Conservation (phyloP, 2,329 filamentous ascomycete genomes). For the Tolypocladium capitatum region DNA sequence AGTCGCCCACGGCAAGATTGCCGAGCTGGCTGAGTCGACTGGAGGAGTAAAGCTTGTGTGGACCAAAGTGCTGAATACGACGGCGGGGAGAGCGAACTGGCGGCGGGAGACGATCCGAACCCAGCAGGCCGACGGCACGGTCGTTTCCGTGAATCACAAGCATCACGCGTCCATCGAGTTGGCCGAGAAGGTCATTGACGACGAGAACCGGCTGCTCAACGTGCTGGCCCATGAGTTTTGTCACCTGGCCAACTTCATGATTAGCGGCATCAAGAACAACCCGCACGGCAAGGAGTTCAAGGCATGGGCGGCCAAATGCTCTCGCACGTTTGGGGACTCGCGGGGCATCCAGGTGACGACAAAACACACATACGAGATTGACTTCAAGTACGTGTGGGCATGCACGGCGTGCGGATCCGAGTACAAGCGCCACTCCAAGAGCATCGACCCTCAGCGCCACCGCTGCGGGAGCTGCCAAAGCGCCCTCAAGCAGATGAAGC, state of each 20-base stretch:
- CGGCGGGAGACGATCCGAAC: constrained; percentile 41
- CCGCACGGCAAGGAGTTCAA: constrained; percentile 83
- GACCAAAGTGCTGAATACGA: constrained; percentile 68
- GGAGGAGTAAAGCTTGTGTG: constrained; percentile 61
- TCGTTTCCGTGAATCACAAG: constrained; percentile 20
- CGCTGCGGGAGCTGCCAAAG: constrained; percentile 68
- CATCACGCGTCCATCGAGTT: constrained; percentile 75
- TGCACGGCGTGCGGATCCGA: constrained; percentile 56
- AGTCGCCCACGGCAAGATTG: constrained; percentile 49
- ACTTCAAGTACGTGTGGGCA: constrained; percentile 83
- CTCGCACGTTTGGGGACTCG: constrained; percentile 36
- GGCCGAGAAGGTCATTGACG: constrained; percentile 74
- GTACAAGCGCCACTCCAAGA: constrained; percentile 76
- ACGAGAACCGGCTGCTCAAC: constrained; percentile 66
- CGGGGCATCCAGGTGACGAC: constrained; percentile 70
- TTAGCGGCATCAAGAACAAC: constrained; percentile 58
- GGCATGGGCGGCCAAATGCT: constrained; percentile 49
- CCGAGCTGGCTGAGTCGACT: constrained; percentile 42
- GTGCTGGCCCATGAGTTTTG: constrained; percentile 96
- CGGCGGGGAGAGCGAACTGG: constrained; percentile 66
- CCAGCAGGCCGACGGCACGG: constrained; percentile 11
- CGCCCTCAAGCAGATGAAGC: constrained; percentile 63
- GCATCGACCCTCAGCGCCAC: constrained; percentile 59
- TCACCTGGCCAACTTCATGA: constrained; percentile 84
- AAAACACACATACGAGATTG: constrained; percentile 79